A percentile compares a stretch with the other conserved stretches of the same genome.
Evolutionary conservation across 2,329 filamentous ascomycete genomes (phyloP).

Genomic region (Aspergillus sp.): DNA sequence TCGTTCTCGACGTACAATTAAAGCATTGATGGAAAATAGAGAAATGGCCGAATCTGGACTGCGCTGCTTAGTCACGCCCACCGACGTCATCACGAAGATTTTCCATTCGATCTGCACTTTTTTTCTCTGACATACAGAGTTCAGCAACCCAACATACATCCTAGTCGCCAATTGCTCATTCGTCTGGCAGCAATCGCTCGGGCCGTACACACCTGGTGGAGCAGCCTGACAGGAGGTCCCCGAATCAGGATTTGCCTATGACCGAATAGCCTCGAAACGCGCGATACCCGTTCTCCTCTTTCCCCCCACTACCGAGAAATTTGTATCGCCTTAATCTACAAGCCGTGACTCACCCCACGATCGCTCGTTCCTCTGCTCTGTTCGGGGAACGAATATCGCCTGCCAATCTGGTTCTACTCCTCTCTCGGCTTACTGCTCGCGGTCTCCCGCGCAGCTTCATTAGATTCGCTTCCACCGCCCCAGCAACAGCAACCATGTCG

Average conservation of each 20-base stretch:
- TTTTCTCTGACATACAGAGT: neutral
- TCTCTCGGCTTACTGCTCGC: constrained; percentile 32
- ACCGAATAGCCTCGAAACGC: neutral
- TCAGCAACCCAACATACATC: neutral
- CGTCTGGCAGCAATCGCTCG: neutral
- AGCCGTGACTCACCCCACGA: neutral
- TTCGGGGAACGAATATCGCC: neutral
- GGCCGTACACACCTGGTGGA: constrained; percentile 1
- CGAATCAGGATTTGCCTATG: neutral
- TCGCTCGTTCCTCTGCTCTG: neutral
- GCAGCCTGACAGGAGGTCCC: constrained; percentile 1
- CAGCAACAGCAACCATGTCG: constrained; percentile 26
- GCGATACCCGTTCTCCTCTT: neutral
- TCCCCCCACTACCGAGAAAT: constrained; percentile 1
- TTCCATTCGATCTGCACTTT: constrained; percentile 11
- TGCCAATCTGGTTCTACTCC: constrained; percentile 31
- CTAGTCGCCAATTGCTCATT: neutral
- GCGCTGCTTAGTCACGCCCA: constrained; percentile 19
- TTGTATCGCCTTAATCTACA: neutral
- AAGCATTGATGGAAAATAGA: neutral
- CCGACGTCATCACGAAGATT: constrained; percentile 24
- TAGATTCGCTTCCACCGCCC: constrained; percentile 24
- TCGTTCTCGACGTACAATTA: too few species aligned
- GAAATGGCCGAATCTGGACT: neutral
- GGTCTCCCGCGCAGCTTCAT: constrained; percentile 32